Evolutionary conservation across 2,329 filamentous ascomycete species (phyloP).

Genomic region (Aaosphaeria pasadenensis): DNA sequence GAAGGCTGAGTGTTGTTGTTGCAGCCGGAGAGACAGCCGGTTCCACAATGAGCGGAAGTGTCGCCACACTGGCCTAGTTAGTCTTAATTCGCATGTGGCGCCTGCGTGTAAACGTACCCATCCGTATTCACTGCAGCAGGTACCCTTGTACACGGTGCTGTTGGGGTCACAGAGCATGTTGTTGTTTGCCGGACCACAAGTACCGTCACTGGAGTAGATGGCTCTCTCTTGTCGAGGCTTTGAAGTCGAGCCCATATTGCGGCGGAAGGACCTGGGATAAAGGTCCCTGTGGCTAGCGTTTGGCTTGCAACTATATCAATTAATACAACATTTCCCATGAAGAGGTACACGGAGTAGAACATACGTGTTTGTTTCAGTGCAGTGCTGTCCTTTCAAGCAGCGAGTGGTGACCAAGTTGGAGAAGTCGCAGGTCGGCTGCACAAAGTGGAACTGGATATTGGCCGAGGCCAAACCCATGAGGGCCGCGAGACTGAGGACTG

Average conservation of each 20-base stretch:
- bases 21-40: conserved; percentile 36
- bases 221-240: conserved; percentile 17
- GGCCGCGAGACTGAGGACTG: conserved; percentile 25
- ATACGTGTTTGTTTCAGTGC: conserved; percentile 32
- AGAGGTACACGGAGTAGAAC: not conserved
- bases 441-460: conserved; percentile 50
- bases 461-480: conserved; percentile 39
- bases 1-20: conserved; percentile 8
- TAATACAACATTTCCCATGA: too few relatives aligned
- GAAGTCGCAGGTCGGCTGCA: conserved; percentile 43
- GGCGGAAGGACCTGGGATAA: conserved; percentile 25
- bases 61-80: conserved; percentile 39
- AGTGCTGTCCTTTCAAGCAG: conserved; percentile 40
- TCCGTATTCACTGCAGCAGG: conserved; percentile 45
- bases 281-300: conserved; percentile 16
- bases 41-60: conserved; percentile 38
- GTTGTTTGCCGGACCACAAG: conserved; percentile 39
- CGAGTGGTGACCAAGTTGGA: conserved; percentile 11
- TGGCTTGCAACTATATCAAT: not conserved
- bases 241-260: conserved; percentile 7
- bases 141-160: conserved; percentile 43
- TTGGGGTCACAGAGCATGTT: conserved; percentile 44
- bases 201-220: conserved; percentile 37
- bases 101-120: conserved; percentile 18
- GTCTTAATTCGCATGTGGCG: conserved; percentile 1